A percentile compares a stretch with the other conserved stretches of the same genome.
Evolutionary conservation across 78 protist genomes (phyloP).

Genomic region (Dictyostelium capitatum): DNA sequence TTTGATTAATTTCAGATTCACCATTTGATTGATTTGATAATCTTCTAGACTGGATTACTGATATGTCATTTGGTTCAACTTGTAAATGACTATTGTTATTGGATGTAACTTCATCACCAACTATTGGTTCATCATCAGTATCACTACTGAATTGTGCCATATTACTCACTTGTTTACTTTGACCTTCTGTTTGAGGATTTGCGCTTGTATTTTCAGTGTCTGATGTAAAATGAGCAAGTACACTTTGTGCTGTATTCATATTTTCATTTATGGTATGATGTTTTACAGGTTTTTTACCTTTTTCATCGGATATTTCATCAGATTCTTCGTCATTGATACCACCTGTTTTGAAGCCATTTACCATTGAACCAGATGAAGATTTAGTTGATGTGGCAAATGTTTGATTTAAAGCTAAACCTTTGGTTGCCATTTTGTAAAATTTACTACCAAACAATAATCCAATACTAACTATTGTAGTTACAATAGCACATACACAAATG

Average conservation of each 20-base stretch:
- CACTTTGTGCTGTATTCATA: neutral
- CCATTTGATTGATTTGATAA: conserved; percentile 7
- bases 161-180: neutral
- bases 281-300: neutral
- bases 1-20: neutral
- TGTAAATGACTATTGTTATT: neutral
- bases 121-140: neutral
- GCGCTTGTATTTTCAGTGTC: neutral
- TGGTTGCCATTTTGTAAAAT: conserved; percentile 7
- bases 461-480: conserved; percentile 1
- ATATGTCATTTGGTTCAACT: neutral
- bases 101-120: neutral
- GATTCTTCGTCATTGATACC: neutral
- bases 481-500: conserved; percentile 22
- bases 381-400: neutral
- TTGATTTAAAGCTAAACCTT: neutral
- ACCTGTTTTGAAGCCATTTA: too few species aligned
- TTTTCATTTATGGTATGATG: too few species aligned
- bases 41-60: neutral
- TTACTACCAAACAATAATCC: conserved; percentile 17
- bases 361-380: too few species aligned
- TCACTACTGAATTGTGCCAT: neutral
- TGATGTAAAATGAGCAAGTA: neutral
- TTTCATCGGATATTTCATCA: neutral
- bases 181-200: too few species aligned